Evolutionary conservation across 495 filamentous ascomycete species (phyloP).

Genomic region (Viridothelium virens): DNA sequence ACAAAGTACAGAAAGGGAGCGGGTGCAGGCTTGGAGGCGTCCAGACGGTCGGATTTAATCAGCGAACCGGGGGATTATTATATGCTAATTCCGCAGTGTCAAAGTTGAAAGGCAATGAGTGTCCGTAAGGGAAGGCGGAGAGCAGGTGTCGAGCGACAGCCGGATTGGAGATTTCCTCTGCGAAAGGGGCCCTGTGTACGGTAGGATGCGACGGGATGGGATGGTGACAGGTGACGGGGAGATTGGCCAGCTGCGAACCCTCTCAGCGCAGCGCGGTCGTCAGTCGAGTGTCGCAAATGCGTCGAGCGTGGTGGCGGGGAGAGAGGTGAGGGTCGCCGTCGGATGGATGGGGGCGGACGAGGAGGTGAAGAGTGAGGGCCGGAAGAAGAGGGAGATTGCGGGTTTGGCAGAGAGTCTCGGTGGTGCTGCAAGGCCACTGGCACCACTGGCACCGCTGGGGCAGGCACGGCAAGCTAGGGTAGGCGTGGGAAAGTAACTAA

Average conservation of each 20-base stretch:
- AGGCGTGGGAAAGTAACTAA: too few species aligned
- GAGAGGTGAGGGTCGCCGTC: slow-evolving; percentile 7
- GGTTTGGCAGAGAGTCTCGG: not conserved
- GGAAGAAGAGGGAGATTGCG: not conserved
- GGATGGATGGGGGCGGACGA: not conserved
- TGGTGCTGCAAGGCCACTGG: not conserved
- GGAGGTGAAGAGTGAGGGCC: slow-evolving; percentile 5
- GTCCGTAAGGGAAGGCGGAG: not conserved
- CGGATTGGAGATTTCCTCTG: not conserved
- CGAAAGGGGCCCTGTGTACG: not conserved
- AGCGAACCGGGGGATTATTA: not conserved
- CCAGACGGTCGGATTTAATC: not conserved
- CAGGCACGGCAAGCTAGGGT: too few species aligned
- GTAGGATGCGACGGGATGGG: not conserved
- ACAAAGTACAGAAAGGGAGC: not conserved
- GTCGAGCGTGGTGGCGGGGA: not conserved
- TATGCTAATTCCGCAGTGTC: slow-evolving; percentile 2
- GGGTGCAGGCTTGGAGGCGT: not conserved
- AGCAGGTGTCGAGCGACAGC: not conserved
- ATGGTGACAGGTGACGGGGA: not conserved
- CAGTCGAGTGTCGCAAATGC: not conserved
- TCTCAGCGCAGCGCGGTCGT: slow-evolving; percentile 7
- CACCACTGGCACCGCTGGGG: too few species aligned
- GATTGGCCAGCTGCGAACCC: slow-evolving; percentile 3
- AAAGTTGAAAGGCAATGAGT: not conserved